A percentile compares a stretch with the other conserved stretches of the same genome.
phyloP scores from a whole-genome alignment of 495 filamentous ascomycete genomes.

The Rusavskia elegans region DNA sequence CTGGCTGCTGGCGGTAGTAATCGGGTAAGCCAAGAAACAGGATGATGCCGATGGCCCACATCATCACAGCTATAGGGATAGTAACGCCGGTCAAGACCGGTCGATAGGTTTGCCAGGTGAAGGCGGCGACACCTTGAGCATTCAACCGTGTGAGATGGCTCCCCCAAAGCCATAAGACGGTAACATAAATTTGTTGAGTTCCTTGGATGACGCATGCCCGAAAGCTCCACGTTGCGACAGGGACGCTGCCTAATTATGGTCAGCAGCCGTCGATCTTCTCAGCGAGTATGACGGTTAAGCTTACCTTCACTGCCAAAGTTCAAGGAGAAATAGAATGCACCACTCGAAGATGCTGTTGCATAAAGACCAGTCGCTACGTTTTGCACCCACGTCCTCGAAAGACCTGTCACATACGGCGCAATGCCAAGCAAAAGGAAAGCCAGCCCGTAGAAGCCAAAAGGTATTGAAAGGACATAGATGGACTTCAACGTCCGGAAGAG shows the following conservation, averaged over 20 bases:
- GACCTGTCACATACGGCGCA: conserved; percentile 24
- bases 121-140: conserved; percentile 12
- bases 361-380: conserved; percentile 46
- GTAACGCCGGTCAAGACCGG: conserved; percentile 27
- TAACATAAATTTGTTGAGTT: conserved; percentile 46
- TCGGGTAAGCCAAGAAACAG: conserved; percentile 42
- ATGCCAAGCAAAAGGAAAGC: conserved; percentile 46
- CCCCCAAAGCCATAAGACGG: conserved; percentile 54
- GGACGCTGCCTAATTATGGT: conserved; percentile 27
- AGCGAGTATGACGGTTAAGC: background rate
- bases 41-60: conserved; percentile 34
- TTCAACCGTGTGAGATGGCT: conserved; percentile 21
- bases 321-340: conserved; percentile 46
- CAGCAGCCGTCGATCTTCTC: background rate
- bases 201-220: conserved; percentile 49
- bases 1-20: conserved; percentile 52
- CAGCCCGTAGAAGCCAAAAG: conserved; percentile 42
- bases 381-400: conserved; percentile 31
- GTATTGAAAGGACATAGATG: conserved; percentile 35
- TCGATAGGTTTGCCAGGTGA: conserved; percentile 15
- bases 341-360: conserved; percentile 39
- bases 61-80: conserved; percentile 30
- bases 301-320: conserved; percentile 50
- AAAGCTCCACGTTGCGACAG: conserved; percentile 46
- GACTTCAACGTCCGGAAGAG: conserved; percentile 40